A percentile compares a stretch with the other conserved stretches of the same genome.
Conservation (phyloP, 352 stramenopile genomes). For the Globisporangium mamillatum region DNA sequence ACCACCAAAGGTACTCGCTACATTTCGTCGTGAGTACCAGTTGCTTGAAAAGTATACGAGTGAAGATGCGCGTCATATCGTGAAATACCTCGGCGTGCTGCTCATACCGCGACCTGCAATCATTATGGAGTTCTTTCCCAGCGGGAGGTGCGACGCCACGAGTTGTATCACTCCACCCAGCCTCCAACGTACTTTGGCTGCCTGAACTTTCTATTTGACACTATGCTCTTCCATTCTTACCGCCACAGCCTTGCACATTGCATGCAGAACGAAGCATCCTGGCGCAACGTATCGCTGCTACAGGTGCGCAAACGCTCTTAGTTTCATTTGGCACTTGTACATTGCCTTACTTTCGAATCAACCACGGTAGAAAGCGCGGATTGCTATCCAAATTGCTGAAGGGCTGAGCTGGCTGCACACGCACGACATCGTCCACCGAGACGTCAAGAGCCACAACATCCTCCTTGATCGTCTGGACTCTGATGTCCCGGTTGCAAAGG, state of each 20-base stretch:
- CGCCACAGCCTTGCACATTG: slow-evolving; percentile 30
- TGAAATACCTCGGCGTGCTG: slow-evolving; percentile 28
- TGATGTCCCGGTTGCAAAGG: slow-evolving; percentile 21
- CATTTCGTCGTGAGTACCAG: slow-evolving; percentile 36
- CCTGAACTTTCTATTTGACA: no score
- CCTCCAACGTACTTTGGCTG: not conserved
- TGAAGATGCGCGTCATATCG: slow-evolving; percentile 17
- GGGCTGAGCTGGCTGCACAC: slow-evolving; percentile 34
- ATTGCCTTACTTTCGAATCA: not conserved
- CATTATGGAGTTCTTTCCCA: slow-evolving; percentile 31
- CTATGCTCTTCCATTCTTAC: not conserved
- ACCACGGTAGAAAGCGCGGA: slow-evolving; percentile 24
- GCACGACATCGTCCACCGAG: slow-evolving; percentile 36
- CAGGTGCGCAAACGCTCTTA: slow-evolving; percentile 17
- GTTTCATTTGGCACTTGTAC: not conserved
- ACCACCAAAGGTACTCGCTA: slow-evolving; percentile 29
- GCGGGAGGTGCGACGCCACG: slow-evolving; percentile 23
- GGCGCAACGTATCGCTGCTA: slow-evolving; percentile 25
- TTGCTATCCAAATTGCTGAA: slow-evolving; percentile 31
- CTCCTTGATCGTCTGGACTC: slow-evolving; percentile 20
- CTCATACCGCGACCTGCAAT: slow-evolving; percentile 27
- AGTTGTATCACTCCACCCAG: not conserved
- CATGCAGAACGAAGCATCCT: slow-evolving; percentile 26
- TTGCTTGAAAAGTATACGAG: slow-evolving; percentile 21
- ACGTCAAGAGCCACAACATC: slow-evolving; percentile 49